Conservation (phyloP, 768 basidiomycete genomes). For the Pleurotus tuoliensis region DNA sequence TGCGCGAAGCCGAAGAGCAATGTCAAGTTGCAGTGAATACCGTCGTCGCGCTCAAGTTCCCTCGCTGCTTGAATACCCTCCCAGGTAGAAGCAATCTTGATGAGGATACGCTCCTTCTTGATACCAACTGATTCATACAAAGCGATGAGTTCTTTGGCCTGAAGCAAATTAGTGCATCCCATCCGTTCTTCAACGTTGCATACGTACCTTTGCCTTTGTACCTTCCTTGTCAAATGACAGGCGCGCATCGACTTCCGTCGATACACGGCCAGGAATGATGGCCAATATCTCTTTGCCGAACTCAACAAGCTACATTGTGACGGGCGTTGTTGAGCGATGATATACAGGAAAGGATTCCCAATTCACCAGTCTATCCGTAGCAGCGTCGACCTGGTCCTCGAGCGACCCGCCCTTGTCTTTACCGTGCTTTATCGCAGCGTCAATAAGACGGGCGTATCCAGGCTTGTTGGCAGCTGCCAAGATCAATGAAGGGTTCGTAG, state of each 20-base stretch:
- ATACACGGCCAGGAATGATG: conserved; percentile 97
- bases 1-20: conserved; percentile 98
- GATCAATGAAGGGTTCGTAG: conserved; percentile 96
- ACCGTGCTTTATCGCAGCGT: conserved; percentile 67
- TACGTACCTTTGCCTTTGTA: conserved; percentile 77
- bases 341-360: neutral
- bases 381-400: conserved; percentile 72
- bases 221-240: conserved; percentile 94
- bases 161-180: conserved; percentile 7
- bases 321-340: neutral
- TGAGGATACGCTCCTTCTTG: conserved; percentile 89
- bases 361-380: conserved; percentile 85
- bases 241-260: conserved; percentile 97
- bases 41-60: conserved; percentile 87
- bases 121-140: conserved; percentile 95
- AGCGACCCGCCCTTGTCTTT: conserved; percentile 79
- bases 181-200: conserved; percentile 55
- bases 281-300: conserved; percentile 94
- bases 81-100: conserved; percentile 99
- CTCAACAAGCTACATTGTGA: conserved; percentile 75
- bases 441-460: conserved; percentile 78
- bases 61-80: conserved; percentile 99
- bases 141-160: conserved; percentile 85
- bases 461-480: conserved; percentile 90
- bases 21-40: conserved; percentile 98